Evolutionary conservation across 2,329 filamentous ascomycete species (phyloP), one percentile per base, ranked within the genome.

Genomic region (Emmonsiellopsis sp.): DNA sequence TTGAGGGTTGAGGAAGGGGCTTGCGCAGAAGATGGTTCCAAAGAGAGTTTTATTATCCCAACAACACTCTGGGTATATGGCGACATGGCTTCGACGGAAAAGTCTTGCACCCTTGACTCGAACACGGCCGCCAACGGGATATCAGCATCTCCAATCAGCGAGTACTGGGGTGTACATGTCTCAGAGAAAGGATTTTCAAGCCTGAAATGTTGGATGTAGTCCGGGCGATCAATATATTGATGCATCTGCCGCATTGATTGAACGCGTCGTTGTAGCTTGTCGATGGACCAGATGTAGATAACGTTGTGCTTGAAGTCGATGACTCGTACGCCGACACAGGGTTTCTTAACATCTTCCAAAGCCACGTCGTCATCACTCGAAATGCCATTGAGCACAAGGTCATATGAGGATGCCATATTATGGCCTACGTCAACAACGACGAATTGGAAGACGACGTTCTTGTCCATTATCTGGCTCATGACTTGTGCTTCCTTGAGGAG

Each of bases 391-490:
- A 98, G 78, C 3, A 97, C 90, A 72, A 98, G 86, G 69, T 98
- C 93, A 70, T 98, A 98, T 0, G 91, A 95, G 2, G 93, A 98
- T 61, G 87, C 91, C 60, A 94, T 80, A 20, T 84, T 84, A 64
- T 98, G 91, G 1, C 93, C 93, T 58, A 86, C 76, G 63, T 96
- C 92, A 34, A 97, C 83, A 53, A 96, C 84, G 10, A 89, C 86
- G 67, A 97, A 98, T 68, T 98, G 93, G 67, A 98, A 97, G 16
- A 92, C 85, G 7, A 96, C 87, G 59, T 84, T 84, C 68, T 96
- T 93, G 61, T 93, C 88, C 74, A 98, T 87, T 63, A 95, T 89
- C 62, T 95, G 92, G 73, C 91, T 95, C 89, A 98, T 93, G 56
- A 98, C 85, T 66, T 98, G 93, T 1, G 93, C 93, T 70, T 98